Evolutionary conservation across 2,329 filamentous ascomycete species (phyloP).

Genomic region (Diaporthe sp.): DNA sequence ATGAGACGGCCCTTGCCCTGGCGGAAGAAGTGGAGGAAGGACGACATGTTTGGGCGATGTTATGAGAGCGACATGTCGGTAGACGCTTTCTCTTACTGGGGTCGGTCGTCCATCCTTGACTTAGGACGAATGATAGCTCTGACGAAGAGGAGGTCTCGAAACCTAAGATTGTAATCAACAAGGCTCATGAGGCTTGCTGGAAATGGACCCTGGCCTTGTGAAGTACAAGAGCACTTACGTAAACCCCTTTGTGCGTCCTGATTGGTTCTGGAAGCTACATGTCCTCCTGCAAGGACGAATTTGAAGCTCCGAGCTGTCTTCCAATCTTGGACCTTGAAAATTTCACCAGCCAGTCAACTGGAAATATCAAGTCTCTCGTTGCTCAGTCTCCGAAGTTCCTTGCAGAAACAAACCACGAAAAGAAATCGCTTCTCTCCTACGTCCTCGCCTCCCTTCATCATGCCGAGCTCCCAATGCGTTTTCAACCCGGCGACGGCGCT

Average conservation of each 20-base stretch:
- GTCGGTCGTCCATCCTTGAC: not conserved
- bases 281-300: conserved; percentile 36
- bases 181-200: not conserved
- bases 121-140: not conserved
- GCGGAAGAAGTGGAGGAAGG: conserved; percentile 33
- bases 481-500: conserved; percentile 62
- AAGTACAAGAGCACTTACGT: conserved; percentile 24
- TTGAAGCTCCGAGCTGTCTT: conserved; percentile 21
- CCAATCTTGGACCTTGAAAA: conserved; percentile 32
- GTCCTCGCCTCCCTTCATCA: conserved; percentile 45
- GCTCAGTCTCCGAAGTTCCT: not conserved
- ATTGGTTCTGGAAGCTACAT: conserved; percentile 35
- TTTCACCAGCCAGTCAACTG: not conserved
- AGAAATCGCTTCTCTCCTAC: not conserved
- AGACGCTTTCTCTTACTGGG: not conserved
- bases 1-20: conserved; percentile 23
- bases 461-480: conserved; percentile 56
- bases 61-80: not conserved
- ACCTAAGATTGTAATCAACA: not conserved
- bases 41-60: conserved; percentile 26
- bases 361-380: not conserved
- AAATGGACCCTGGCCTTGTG: not conserved
- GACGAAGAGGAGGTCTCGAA: not conserved
- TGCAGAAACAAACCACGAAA: not conserved
- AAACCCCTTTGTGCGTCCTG: not conserved